Evolutionary conservation across 805 yeast species (phyloP), one percentile per base, ranked within the genome.

Genomic region (Metschnikowia borealis): DNA sequence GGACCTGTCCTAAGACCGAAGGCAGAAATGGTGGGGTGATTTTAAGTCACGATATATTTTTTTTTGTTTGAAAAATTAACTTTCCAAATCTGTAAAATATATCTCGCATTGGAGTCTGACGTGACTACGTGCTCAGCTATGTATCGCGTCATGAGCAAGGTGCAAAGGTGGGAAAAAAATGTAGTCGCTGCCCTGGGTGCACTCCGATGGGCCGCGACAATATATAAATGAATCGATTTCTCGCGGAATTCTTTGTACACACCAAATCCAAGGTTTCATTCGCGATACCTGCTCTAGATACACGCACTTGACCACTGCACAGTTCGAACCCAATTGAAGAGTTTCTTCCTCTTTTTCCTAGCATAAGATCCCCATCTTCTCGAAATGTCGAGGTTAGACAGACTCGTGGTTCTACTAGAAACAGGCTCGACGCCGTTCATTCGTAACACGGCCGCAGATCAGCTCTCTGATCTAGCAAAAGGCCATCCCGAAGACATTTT

Each of bases 361-460:
- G 45, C 38, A 21, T 17, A 33, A 33, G 23, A 20, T 2, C 14
- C n/a, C 18, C 35, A 8, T 29, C 15, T 13, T n/a, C 10, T 14
- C 44, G 6, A 8, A 17, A 71, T 74, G 77, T 74, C 78, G 44
- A 72, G 85, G 58, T 73, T 80, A 57, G 85, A 81, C 58, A 70
- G 84, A 49, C 74, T 81, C 51, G 84, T 81, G 53, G 71, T 80
- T 52, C 57, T 81, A 38, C 73, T 94, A 56, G 99, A 95, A 69
- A 89, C 97, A 1, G 99, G 99, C 10, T 89, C 97, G 11, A 89
- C 97, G 5, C 88, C 88, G 37, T 87, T 89, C 64, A 94, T 94
- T 40, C 80, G 98, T 57, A 89, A 89, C 62, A 89, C 97, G 8
- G 99, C 99, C 1, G 98, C 98, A 2, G 97, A 92, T 62, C 99